phyloP scores from a whole-genome alignment of 2,329 filamentous ascomycete species.

The Talaromyces sp. region DNA sequence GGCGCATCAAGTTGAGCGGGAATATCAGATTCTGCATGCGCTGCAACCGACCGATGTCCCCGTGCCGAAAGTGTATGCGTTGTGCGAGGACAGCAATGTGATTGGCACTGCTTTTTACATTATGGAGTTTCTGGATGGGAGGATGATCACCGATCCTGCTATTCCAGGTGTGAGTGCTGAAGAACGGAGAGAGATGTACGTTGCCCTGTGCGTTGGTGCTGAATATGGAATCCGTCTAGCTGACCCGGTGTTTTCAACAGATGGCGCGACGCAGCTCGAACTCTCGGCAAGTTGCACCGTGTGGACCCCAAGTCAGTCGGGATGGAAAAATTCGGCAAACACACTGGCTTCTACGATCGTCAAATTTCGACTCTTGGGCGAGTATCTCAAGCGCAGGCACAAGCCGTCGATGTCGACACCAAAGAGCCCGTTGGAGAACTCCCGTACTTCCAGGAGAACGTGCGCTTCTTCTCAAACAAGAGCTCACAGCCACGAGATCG shows the following conservation, averaged over 20 bases:
- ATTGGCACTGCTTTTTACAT: constrained; percentile 94
- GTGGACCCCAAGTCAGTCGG: constrained; percentile 65
- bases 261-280: constrained; percentile 80
- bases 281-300: constrained; percentile 79
- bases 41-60: constrained; percentile 76
- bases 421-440: constrained; percentile 73
- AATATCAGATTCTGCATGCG: constrained; percentile 86
- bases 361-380: constrained; percentile 80
- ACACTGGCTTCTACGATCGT: constrained; percentile 74
- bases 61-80: constrained; percentile 75
- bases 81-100: constrained; percentile 77
- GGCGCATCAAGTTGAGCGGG: constrained; percentile 93
- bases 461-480: constrained; percentile 71
- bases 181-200: constrained; percentile 69
- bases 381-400: constrained; percentile 74
- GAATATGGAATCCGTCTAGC: not conserved
- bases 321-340: constrained; percentile 69
- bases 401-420: constrained; percentile 72
- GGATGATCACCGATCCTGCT: constrained; percentile 85
- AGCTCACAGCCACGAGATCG: constrained; percentile 71
- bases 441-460: constrained; percentile 76
- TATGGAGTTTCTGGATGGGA: constrained; percentile 91
- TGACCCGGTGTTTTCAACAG: constrained; percentile 32
- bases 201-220: not conserved
- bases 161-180: constrained; percentile 68